A percentile compares a stretch with the other conserved stretches of the same genome.
Evolutionary conservation across 371 early-diverging fungal genomes (phyloP).

Genomic region (Mucor lusitanicus): DNA sequence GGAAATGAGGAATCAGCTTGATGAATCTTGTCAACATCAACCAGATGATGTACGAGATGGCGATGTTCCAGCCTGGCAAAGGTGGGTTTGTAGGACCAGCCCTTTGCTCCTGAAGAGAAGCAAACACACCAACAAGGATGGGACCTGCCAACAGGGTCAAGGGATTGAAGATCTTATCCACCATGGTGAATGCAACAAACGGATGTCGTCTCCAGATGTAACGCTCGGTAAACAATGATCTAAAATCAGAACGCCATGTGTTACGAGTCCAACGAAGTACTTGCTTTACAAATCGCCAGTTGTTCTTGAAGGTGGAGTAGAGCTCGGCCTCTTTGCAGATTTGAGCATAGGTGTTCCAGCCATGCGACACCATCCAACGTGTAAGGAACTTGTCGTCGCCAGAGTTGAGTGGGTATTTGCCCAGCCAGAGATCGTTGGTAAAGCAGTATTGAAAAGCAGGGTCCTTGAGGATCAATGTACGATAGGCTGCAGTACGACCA

Average conservation of each 20-base stretch:
- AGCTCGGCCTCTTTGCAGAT: conserved; percentile 74
- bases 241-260: conserved; percentile 76
- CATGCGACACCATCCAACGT: conserved; percentile 75
- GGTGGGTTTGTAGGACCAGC: conserved; percentile 34
- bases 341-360: conserved; percentile 75
- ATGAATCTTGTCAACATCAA: conserved; percentile 67
- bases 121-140: conserved; percentile 53
- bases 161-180: conserved; percentile 78
- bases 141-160: conserved; percentile 74
- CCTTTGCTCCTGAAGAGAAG: conserved; percentile 29
- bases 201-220: conserved; percentile 70
- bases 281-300: conserved; percentile 77
- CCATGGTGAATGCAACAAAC: conserved; percentile 75
- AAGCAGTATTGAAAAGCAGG: conserved; percentile 72
- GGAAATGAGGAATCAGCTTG: conserved; percentile 71
- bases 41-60: conserved; percentile 67
- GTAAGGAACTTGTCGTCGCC: conserved; percentile 82
- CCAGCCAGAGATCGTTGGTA: conserved; percentile 73
- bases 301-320: conserved; percentile 75
- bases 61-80: conserved; percentile 60
- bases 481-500: conserved; percentile 80
- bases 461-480: conserved; percentile 72
- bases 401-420: conserved; percentile 73
- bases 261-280: conserved; percentile 77
- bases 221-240: conserved; percentile 66